These are phyloP conservation scores for Aspergillus asperescens DNA, from an alignment of 495 filamentous ascomycete species.

Conservation along the genomic window DNA sequence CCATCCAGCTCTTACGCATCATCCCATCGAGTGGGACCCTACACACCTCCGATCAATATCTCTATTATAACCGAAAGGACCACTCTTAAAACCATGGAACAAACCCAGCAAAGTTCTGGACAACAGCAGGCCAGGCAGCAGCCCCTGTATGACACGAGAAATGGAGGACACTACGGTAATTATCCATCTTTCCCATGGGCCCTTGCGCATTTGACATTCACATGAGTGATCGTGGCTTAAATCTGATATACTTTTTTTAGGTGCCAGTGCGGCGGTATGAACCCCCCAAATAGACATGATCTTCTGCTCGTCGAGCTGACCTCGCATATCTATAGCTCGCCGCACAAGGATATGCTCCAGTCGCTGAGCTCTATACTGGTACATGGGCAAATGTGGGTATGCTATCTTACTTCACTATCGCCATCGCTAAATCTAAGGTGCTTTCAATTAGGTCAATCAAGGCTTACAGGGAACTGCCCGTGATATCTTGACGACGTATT, in stretches of 20 bases:
- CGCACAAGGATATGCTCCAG: slow-evolving; percentile 73
- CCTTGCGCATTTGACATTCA: neutral
- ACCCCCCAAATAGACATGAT: neutral
- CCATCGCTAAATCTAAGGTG: slow-evolving; percentile 15
- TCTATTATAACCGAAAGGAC: neutral
- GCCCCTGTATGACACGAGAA: slow-evolving; percentile 70
- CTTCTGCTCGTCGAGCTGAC: slow-evolving; percentile 10
- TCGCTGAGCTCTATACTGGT: slow-evolving; percentile 82
- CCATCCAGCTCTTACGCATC: neutral
- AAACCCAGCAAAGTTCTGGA: slow-evolving; percentile 46
- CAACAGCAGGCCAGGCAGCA: slow-evolving; percentile 55
- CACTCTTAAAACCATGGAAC: slow-evolving; percentile 47
- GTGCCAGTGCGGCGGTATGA: slow-evolving; percentile 77
- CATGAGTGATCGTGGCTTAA: neutral
- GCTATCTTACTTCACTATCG: neutral
- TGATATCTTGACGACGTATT: slow-evolving; percentile 96
- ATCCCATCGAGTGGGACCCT: neutral
- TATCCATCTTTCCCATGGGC: neutral
- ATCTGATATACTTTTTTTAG: slow-evolving; percentile 39
- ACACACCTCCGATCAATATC: neutral
- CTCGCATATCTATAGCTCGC: slow-evolving; percentile 48
- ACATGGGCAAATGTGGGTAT: slow-evolving; percentile 85
- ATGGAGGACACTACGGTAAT: slow-evolving; percentile 86
- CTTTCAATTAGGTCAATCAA: slow-evolving; percentile 70
- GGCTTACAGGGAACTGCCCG: slow-evolving; percentile 88